Conservation (phyloP, 2,329 filamentous ascomycete genomes). For the Chalaropsis ovoidea region DNA sequence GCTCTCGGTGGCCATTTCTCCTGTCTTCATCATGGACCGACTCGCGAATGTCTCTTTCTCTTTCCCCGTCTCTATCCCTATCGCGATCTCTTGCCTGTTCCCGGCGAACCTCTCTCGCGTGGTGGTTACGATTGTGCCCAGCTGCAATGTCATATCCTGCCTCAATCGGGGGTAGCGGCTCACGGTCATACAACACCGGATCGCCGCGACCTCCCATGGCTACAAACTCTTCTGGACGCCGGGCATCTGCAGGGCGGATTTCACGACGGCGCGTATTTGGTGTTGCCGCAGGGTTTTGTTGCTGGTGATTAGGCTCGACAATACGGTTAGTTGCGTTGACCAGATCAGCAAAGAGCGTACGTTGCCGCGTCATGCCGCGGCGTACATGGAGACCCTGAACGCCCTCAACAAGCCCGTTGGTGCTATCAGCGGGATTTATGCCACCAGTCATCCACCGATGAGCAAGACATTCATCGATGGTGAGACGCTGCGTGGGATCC, state of each 20-base stretch:
- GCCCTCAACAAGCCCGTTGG: conserved; percentile 81
- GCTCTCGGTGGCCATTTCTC: background rate
- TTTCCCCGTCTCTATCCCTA: conserved; percentile 3
- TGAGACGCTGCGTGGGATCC: conserved; percentile 71
- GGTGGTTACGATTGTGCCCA: background rate
- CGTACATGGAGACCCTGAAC: conserved; percentile 74
- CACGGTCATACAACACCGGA: conserved; percentile 58
- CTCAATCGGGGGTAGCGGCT: conserved; percentile 31
- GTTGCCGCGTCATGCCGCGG: conserved; percentile 67
- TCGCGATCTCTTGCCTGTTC: background rate
- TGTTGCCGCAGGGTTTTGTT: conserved; percentile 18
- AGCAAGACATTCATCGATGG: conserved; percentile 78
- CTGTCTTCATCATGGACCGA: background rate
- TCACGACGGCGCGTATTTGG: conserved; percentile 42
- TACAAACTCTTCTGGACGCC: conserved; percentile 67
- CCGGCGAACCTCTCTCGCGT: background rate
- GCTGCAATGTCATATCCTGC: conserved; percentile 29
- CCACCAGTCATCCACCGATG: conserved; percentile 76
- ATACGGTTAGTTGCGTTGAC: background rate
- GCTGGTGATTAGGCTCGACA: conserved; percentile 2
- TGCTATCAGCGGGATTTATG: conserved; percentile 67
- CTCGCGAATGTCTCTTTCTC: conserved; percentile 15
- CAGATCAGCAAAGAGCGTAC: conserved; percentile 58
- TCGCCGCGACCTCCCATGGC: conserved; percentile 80
- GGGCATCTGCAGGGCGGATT: conserved; percentile 53